Evolutionary conservation across 1,139 yeast species (phyloP), one percentile per base, ranked within the genome.

Genomic region (Saccharomycopsis crataegensis): DNA sequence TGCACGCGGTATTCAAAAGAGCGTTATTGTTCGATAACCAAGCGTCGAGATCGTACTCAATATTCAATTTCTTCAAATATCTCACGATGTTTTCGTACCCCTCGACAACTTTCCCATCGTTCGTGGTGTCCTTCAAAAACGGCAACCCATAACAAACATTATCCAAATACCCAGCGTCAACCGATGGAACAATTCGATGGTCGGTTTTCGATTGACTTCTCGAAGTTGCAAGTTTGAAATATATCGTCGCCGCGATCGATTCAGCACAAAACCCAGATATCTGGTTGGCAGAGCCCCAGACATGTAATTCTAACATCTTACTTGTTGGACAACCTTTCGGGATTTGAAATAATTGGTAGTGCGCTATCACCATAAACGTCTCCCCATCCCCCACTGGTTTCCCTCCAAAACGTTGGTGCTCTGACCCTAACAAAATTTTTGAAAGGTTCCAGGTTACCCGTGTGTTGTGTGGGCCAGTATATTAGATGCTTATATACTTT

Each of bases 271-370:
- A 51, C 14, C 16, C 33, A 5, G 53, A 50, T 5, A 51, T 38
- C 16, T 50, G 44, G n/a, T 32, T 40, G 12, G 48, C 48, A 6
- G 55, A 43, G 8, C 58, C 57, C 55, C 58, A 56, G n/a, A 56
- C 55, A 28, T 48, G 43, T 34, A 56, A 22, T n/a, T 51, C 50
- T 16, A 55, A 41, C 50, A 49, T 52, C 6, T 16, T 14, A 3
- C 31, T 14, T 37, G 28, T 22, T 22, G 2, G 28, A 22, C 28
- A 22, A 22, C 28, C 28, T 22, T 22, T 22, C 28, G 28, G 28
- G 28, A 22, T 3, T 22, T 22, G 28, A 4, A 22, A 22, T 22
- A 22, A 22, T 22, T 22, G 28, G 28, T 22, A 22, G 28, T 4
- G 2, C 28, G 4, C 28, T 22, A 22, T 22, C 28, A 22, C 28